Base-by-base conservation (phyloP, 495 filamentous ascomycete genomes). In the Amphirosellinia nigrospora region DNA sequence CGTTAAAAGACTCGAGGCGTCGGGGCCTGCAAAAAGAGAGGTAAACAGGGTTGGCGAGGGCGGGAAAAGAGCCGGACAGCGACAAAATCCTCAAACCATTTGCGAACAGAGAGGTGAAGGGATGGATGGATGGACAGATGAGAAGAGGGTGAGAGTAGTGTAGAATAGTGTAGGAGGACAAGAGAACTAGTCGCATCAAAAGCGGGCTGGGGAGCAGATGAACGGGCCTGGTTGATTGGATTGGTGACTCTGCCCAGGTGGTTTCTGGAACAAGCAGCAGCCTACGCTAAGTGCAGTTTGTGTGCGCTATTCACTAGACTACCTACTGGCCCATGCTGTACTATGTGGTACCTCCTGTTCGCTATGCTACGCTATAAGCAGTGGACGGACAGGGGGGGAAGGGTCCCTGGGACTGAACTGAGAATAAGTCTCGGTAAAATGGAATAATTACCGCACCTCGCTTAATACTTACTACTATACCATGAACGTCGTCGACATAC, bases 231-330 rank as follows among this genome's bases (percentile, higher is more conserved):
- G 52, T 45, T 63, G 60, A 70, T 70, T 63, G 68, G 60, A 70
- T 70, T 63, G 68, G 48, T 38, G 48, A 64, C 28, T 69, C 36
- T 26, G n/a, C n/a, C n/a, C n/a, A n/a, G n/a, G n/a, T 63, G 43
- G 68, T 70, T 70, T 70, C 68, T 70, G 60, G 68, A 64, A 70
- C 68, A 70, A 48, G 38, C 8, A 48, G 38, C 8, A 64, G 68
- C 48, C 46, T 16, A 56, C 55, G 43, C 39, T 39, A 61, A 23
- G 56, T 41, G 43, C 11, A 66, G 32, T 16, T 43, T 43, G 32
- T 46, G n/a, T 15, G 13, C 11, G 26, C 16, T 16, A 3, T 45
- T 4, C 39, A 16, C 41, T 50, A 16, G 48, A 4, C 43, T 46
- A 23, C 10, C 48, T 52, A 28, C 46, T 36, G 30, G 53, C 30